phyloP scores from a whole-genome alignment of 2,329 filamentous ascomycete species.

The Colletotrichum scovillei region DNA sequence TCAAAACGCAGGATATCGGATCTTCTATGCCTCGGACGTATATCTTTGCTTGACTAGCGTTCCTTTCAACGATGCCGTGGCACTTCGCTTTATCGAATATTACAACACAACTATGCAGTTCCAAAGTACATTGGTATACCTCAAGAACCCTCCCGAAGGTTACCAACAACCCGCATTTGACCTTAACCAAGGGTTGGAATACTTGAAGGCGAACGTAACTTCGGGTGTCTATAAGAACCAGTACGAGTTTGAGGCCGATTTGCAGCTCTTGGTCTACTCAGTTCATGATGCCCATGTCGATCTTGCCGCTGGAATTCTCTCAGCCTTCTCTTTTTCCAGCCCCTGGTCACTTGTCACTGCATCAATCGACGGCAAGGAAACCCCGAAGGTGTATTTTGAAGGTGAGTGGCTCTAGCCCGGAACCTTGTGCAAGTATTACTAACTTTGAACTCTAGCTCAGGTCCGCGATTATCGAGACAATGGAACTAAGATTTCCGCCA shows the following conservation, averaged over 20 bases:
- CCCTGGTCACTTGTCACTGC: conserved; percentile 14
- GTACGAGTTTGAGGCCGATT: conserved; percentile 18
- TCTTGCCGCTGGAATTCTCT: conserved; percentile 14
- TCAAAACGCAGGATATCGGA: neutral
- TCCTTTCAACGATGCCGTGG: conserved; percentile 17
- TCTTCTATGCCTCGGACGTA: conserved; percentile 12
- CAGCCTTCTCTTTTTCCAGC: conserved; percentile 24
- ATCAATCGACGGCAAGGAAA: conserved; percentile 23
- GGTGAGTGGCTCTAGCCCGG: neutral
- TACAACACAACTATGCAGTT: conserved; percentile 33
- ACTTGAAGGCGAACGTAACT: conserved; percentile 14
- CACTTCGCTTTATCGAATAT: conserved; percentile 28
- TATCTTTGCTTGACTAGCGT: conserved; percentile 23
- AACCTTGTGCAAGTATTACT: neutral
- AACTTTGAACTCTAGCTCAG: neutral
- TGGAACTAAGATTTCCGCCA: conserved; percentile 6
- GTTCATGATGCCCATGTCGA: conserved; percentile 23
- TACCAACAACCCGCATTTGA: conserved; percentile 27
- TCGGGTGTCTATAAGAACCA: conserved; percentile 17
- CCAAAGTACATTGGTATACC: conserved; percentile 17
- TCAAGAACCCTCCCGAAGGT: conserved; percentile 20
- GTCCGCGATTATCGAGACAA: conserved; percentile 8
- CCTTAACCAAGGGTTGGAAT: neutral
- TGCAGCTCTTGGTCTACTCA: conserved; percentile 24
- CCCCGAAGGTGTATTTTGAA: conserved; percentile 23